A percentile compares a stretch with the other conserved stretches of the same genome.
These are phyloP conservation scores for Inonotus hispidus DNA, from an alignment of 1,284 basidiomycete species.

Conservation along the genomic window DNA sequence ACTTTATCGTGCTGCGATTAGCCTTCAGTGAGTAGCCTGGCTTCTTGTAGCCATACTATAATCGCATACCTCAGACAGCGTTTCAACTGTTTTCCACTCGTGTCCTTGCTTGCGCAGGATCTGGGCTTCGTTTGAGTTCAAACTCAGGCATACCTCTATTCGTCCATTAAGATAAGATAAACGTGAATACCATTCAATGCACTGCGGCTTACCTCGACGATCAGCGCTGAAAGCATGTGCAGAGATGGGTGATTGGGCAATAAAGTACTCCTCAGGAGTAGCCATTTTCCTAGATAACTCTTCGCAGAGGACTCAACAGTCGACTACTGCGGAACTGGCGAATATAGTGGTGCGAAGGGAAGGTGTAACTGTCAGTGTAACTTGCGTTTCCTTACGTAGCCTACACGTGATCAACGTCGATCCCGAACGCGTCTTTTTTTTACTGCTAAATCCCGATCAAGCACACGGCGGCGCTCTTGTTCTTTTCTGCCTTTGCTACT, in stretches of 20 bases:
- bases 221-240: slow-evolving; percentile 92
- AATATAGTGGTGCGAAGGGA: not conserved
- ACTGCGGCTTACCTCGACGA: slow-evolving; percentile 61
- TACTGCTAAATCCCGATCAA: too few relatives aligned
- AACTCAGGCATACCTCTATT: slow-evolving; percentile 84
- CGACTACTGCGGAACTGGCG: slow-evolving; percentile 54
- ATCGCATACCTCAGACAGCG: slow-evolving; percentile 74
- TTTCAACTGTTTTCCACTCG: slow-evolving; percentile 77
- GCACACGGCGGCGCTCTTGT: not conserved
- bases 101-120: slow-evolving; percentile 68
- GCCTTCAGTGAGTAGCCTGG: slow-evolving; percentile 5
- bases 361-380: too few relatives aligned
- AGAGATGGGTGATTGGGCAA: slow-evolving; percentile 82
- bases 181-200: not conserved
- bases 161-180: not conserved
- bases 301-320: slow-evolving; percentile 73
- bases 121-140: slow-evolving; percentile 87
- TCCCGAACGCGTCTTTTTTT: not conserved
- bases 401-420: not conserved
- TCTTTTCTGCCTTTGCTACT: not conserved
- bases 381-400: not conserved
- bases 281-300: slow-evolving; percentile 45
- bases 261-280: slow-evolving; percentile 68
- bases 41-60: not conserved
- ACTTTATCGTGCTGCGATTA: slow-evolving; percentile 87